Conservation (phyloP, 345 rosid species). For the Lagerstroemia speciosa region DNA sequence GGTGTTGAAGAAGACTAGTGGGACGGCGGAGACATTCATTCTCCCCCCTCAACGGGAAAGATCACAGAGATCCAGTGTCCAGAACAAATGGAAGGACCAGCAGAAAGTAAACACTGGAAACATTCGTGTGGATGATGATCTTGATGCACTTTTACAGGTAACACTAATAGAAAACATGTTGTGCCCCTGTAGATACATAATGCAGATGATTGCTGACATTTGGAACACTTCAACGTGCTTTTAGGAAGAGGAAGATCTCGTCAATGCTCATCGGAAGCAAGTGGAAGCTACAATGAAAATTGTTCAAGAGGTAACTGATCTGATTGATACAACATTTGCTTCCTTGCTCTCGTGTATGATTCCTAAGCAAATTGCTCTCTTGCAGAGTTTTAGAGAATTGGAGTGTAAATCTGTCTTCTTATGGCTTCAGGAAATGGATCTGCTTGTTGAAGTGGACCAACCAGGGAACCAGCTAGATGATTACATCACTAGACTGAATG, state of each 20-base stretch:
- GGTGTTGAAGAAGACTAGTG: slow-evolving; percentile 52
- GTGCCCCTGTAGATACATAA: neutral
- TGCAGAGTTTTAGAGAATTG: neutral
- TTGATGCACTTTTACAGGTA: slow-evolving; percentile 75
- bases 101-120: slow-evolving; percentile 45
- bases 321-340: neutral
- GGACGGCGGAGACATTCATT: slow-evolving; percentile 43
- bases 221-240: slow-evolving; percentile 6
- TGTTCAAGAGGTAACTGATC: slow-evolving; percentile 64
- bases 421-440: slow-evolving; percentile 73
- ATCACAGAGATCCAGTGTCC: slow-evolving; percentile 41
- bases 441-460: slow-evolving; percentile 87
- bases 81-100: slow-evolving; percentile 41
- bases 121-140: slow-evolving; percentile 60
- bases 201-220: neutral
- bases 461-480: slow-evolving; percentile 91
- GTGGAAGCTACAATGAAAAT: slow-evolving; percentile 96
- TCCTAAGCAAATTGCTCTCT: neutral
- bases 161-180: neutral
- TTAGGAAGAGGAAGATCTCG: slow-evolving; percentile 97
- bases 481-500: slow-evolving; percentile 59
- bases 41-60: slow-evolving; percentile 40
- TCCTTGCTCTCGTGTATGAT: neutral
- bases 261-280: slow-evolving; percentile 86
- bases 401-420: neutral